Evolutionary conservation across 805 yeast species (phyloP).

Genomic region (Yarrowia keelungensis): DNA sequence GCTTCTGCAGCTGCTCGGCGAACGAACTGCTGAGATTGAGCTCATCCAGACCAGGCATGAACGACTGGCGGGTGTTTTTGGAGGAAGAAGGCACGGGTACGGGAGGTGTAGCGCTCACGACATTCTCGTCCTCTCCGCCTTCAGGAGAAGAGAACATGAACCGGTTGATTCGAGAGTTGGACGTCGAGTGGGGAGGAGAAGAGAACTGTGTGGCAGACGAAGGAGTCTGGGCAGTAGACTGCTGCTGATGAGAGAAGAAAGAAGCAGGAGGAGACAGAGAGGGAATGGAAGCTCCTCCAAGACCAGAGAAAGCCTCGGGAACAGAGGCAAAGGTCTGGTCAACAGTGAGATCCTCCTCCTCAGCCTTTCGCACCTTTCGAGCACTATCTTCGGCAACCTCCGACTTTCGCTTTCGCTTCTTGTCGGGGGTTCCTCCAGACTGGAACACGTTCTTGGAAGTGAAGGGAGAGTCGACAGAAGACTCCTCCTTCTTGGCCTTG

Average conservation of each 20-base stretch:
- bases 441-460: conserved; percentile 41
- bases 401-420: conserved; percentile 35
- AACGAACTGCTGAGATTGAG: conserved; percentile 34
- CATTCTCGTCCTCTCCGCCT: conserved; percentile 16
- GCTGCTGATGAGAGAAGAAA: conserved; percentile 9
- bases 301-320: conserved; percentile 5
- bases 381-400: conserved; percentile 26
- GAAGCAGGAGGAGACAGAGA: conserved; percentile 36
- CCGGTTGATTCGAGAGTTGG: conserved; percentile 36
- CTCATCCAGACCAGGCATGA: conserved; percentile 44
- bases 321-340: conserved; percentile 28
- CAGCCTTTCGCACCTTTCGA: conserved; percentile 19
- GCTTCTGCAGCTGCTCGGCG: conserved; percentile 25
- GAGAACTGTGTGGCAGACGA: conserved; percentile 15
- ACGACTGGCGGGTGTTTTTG: conserved; percentile 41
- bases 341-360: conserved; percentile 21
- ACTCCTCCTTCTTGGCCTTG: conserved; percentile 33
- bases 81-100: conserved; percentile 2
- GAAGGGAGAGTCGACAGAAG: conserved; percentile 37
- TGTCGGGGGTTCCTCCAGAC: conserved; percentile 38
- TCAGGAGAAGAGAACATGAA: conserved; percentile 37
- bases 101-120: conserved; percentile 21
- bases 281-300: conserved; percentile 17
- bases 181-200: conserved; percentile 31
- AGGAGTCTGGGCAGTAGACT: conserved; percentile 21